Base-by-base conservation (phyloP, 2,329 filamentous ascomycete species). In the Diaporthe ilicicola region DNA sequence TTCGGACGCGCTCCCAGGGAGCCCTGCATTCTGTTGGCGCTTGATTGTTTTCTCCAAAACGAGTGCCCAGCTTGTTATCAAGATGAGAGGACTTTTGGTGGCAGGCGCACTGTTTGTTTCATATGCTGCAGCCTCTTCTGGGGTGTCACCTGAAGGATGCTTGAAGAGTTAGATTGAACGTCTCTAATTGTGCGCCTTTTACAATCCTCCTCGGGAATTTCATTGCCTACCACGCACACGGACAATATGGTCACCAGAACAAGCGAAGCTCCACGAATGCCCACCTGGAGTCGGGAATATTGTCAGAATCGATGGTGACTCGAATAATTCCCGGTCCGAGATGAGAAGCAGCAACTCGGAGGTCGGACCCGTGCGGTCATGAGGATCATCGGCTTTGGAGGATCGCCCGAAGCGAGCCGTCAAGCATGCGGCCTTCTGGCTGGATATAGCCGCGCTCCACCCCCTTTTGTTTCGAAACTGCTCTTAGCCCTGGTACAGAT, bases 331-430 rank as follows among this genome's bases (percentile, higher is more conserved):
- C 59, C 59, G 42, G 42, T 50, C 27, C 42, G 59, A 62, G 42
- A 62, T 48, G 59, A 50, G 42, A 34, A 34, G 59, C 42, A 34
- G 59, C 42, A 62, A 34, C 42, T 24, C 42, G 42, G 59, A 12
- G 32, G 27, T 62, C 44, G 7, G 42, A 37, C 19, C 42, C 24
- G 44, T 34, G 27, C n/a, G 6, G 19, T 34, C 19, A 48, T 62
- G 42, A 62, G 6, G 42, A 62, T 62, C 59, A 24, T 48, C 42
- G 42, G 42, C 5, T 22, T 64, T 27, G 59, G 13, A 50, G 6
- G 59, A 64, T 64, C 59, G 59, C 24, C 59, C 59, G 59, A 64
- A 64, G 59, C 59, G 59, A 50, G 44, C 59, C 59, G 59, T 50
- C 59, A 64, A 10, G 59, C 59, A 64, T 64, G 42, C 37, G 37